Evolutionary conservation across 345 rosid species (phyloP), one percentile per base, ranked within the genome.

Genomic region (Ceriops decandra): DNA sequence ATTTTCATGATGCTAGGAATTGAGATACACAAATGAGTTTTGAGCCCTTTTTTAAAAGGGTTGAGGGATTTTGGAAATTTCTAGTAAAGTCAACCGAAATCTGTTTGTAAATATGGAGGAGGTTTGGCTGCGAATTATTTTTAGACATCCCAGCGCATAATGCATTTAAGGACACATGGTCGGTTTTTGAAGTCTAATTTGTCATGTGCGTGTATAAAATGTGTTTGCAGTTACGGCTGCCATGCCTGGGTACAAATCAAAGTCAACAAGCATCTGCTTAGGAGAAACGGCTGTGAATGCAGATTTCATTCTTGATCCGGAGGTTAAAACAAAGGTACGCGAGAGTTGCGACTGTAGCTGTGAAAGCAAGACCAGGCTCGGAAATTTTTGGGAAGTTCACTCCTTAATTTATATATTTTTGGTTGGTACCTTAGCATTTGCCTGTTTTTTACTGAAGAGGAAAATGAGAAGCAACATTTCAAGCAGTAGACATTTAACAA

Each of bases 271-370:
- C 28, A 81, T 95, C 67, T 87, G 82, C 82, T 75, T 88, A 72
- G 95, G 86, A 66, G 91, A 86, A 56, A 77, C 73, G 42, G 90
- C 92, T 11, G 83, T 73, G 57, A 81, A 75, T 5, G 62, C 85
- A 30, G 97, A 91, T 80, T 95, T 95, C 58, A 83, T 91, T 77
- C 96, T 95, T 21, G 90, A 88, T 62, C 93, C 96, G 16, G 88
- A 86, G 52, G 74, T 68, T 70, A 31, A 71, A 36, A 11, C 68
- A 2, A 58, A 53, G n/a, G 87, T 63, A 63, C 78, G 51, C 11
- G 36, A 80, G 60, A 78, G 82, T 63, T 89, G 92, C 67, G 80
- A 83, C 63, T 88, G 92, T 67, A 60, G 64, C 80, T 67, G 76
- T 54, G 60, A 71, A 8, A 31, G 73, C 62, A 76, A 56, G 66